Percentiles rank a stretch among this genome's conserved stretches.
Conservation (phyloP, 139 green algal species). For the Chlorella sp. region DNA sequence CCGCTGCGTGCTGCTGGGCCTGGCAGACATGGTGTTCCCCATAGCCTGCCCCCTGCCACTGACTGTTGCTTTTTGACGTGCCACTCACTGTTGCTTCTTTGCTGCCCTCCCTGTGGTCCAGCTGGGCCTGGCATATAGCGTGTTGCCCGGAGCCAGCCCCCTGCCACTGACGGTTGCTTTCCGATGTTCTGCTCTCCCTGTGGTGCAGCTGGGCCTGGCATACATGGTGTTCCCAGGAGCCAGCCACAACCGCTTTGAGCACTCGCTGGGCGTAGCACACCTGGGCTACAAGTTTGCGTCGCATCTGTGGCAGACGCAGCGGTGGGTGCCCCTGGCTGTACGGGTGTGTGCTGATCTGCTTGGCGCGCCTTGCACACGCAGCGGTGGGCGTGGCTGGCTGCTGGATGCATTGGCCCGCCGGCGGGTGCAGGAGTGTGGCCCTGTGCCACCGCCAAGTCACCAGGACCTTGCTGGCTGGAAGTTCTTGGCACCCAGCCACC, state of each 20-base stretch:
- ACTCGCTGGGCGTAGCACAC: constrained; percentile 83
- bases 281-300: constrained; percentile 51
- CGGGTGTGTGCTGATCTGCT: too few relatives aligned
- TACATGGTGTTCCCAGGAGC: constrained; percentile 53
- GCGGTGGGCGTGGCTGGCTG: not conserved
- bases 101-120: constrained; percentile 8
- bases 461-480: too few relatives aligned
- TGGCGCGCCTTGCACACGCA: too few relatives aligned
- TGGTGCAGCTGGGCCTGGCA: constrained; percentile 60
- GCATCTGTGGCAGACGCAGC: constrained; percentile 52
- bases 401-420: too few relatives aligned
- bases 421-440: too few relatives aligned
- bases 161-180: too few relatives aligned
- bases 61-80: too few relatives aligned
- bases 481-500: too few relatives aligned
- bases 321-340: too few relatives aligned
- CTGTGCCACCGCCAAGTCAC: too few relatives aligned
- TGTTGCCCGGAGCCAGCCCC: constrained; percentile 60
- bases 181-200: constrained; percentile 21
- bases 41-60: constrained; percentile 69
- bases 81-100: too few relatives aligned
- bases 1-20: too few relatives aligned
- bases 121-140: constrained; percentile 64
- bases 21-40: constrained; percentile 27
- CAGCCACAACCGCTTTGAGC: constrained; percentile 85